Percentiles rank a stretch among this genome's conserved stretches.
Evolutionary conservation across 257 asterid species (phyloP).

Genomic region (Solanum medicagineum): DNA sequence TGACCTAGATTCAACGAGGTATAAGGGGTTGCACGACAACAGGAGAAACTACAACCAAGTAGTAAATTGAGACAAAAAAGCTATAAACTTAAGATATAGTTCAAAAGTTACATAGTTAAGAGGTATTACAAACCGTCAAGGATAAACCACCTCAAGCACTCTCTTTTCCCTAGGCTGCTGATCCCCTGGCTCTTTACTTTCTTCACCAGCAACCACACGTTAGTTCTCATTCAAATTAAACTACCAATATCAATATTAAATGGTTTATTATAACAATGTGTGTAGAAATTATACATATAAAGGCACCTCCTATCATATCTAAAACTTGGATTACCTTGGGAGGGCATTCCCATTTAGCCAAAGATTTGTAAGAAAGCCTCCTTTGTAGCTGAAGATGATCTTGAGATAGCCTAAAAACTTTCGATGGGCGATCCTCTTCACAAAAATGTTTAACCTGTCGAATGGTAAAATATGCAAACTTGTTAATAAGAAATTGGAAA

Average conservation of each 20-base stretch:
- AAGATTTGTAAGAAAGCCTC: not conserved
- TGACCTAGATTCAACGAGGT: not conserved
- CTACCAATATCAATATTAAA: constrained; percentile 8
- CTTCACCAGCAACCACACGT: constrained; percentile 46
- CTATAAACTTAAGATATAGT: not conserved
- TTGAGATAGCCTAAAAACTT: constrained; percentile 2
- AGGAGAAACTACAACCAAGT: constrained; percentile 1
- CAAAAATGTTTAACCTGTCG: constrained; percentile 2
- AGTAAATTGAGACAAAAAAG: not conserved
- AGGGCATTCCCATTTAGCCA: constrained; percentile 17
- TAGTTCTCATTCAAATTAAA: constrained; percentile 14
- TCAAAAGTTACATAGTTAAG: constrained; percentile 15
- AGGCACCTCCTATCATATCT: not conserved
- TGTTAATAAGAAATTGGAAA: not conserved
- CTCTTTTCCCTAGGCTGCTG: constrained; percentile 13
- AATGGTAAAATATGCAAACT: not conserved
- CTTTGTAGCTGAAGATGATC: not conserved
- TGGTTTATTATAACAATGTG: not conserved
- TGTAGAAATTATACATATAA: not conserved
- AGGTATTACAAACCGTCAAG: constrained; percentile 11
- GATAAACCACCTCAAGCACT: constrained; percentile 17
- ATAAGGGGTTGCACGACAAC: constrained; percentile 16
- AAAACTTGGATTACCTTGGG: constrained; percentile 7
- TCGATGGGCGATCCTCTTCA: not conserved
- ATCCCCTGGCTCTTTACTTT: constrained; percentile 21